Evolutionary conservation across 768 basidiomycete genomes (phyloP).

Genomic region (Coprinopsis cinerea): DNA sequence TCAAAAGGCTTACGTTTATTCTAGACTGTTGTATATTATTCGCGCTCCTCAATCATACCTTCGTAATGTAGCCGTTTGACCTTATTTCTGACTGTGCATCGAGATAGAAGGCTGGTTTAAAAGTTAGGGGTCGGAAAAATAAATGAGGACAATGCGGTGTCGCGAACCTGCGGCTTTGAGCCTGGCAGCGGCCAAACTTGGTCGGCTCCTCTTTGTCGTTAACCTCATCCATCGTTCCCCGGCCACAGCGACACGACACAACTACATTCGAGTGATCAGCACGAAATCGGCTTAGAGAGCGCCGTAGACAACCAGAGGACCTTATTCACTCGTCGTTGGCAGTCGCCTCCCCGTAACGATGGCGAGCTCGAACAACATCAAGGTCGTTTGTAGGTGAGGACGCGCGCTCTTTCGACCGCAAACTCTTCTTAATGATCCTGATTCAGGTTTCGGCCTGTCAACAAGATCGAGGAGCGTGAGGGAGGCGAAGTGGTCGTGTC

Average conservation of each 20-base stretch:
- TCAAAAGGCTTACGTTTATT: background rate
- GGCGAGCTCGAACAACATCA: constrained; percentile 87
- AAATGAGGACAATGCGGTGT: background rate
- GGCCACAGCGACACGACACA: background rate
- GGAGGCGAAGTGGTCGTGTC: constrained; percentile 86
- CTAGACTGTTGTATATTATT: background rate
- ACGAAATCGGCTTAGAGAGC: no score
- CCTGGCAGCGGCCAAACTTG: constrained; percentile 2
- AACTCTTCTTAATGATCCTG: background rate
- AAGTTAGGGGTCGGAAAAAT: background rate
- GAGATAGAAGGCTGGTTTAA: background rate
- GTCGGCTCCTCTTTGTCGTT: background rate
- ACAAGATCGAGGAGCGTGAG: constrained; percentile 84
- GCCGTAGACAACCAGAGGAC: no score
- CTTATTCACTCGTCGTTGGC: background rate
- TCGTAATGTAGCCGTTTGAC: background rate
- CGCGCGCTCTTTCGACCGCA: background rate
- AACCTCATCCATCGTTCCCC: background rate
- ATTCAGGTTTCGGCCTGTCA: constrained; percentile 87
- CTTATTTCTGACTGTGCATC: background rate
- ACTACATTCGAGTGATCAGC: background rate
- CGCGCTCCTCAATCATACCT: background rate
- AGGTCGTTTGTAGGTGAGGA: constrained; percentile 96
- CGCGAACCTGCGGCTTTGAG: background rate
- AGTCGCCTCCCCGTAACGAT: constrained; percentile 25